phyloP scores from a whole-genome alignment of 352 stramenopile species.

The Elongisporangium anandrum region DNA sequence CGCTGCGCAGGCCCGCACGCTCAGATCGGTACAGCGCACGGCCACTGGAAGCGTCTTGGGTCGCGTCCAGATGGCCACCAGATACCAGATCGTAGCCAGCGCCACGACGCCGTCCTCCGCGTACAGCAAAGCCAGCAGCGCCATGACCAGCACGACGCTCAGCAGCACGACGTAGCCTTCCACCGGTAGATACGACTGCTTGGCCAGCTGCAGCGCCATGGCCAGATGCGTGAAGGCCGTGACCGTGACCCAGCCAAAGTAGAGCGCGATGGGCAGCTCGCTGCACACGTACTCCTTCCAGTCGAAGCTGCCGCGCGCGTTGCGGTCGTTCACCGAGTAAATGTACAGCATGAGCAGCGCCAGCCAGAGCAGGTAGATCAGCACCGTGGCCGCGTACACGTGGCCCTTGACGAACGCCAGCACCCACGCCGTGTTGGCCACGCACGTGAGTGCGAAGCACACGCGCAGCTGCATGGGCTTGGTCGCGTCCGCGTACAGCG shows the following conservation, averaged over 20 bases:
- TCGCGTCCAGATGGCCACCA: slow-evolving; percentile 57
- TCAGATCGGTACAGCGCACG: slow-evolving; percentile 43
- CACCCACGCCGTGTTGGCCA: slow-evolving; percentile 67
- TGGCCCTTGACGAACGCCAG: slow-evolving; percentile 52
- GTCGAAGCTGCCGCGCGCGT: slow-evolving; percentile 33
- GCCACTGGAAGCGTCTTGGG: slow-evolving; percentile 37
- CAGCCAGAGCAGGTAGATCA: slow-evolving; percentile 71
- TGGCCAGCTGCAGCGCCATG: slow-evolving; percentile 60
- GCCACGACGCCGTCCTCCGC: slow-evolving; percentile 55
- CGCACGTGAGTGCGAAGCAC: slow-evolving; percentile 61
- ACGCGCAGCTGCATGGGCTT: slow-evolving; percentile 55
- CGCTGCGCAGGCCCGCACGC: slow-evolving; percentile 55
- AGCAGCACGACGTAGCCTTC: slow-evolving; percentile 66
- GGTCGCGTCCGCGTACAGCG: slow-evolving; percentile 67
- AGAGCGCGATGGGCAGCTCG: slow-evolving; percentile 66
- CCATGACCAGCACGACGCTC: slow-evolving; percentile 51
- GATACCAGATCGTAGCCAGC: slow-evolving; percentile 68
- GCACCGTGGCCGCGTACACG: slow-evolving; percentile 44
- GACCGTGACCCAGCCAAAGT: slow-evolving; percentile 78
- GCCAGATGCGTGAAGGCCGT: slow-evolving; percentile 60
- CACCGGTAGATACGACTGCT: slow-evolving; percentile 40
- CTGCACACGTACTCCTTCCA: slow-evolving; percentile 75
- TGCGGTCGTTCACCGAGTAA: slow-evolving; percentile 76
- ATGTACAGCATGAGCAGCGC: slow-evolving; percentile 71
- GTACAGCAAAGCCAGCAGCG: slow-evolving; percentile 52